These are phyloP conservation scores for Cynara cardunculus DNA, from an alignment of 129 eudicot species.

Conservation along the genomic window DNA sequence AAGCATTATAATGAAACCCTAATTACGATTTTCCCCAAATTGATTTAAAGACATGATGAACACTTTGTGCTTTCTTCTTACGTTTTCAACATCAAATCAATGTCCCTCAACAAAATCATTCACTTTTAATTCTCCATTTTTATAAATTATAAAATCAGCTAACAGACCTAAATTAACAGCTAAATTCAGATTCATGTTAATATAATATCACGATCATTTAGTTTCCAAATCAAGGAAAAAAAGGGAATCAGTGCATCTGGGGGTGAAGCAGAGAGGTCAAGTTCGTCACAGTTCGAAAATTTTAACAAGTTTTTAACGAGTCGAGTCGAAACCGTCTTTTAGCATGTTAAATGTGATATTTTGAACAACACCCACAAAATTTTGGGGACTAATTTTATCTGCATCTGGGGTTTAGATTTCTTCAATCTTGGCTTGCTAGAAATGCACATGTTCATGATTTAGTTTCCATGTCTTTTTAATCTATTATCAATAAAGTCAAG, in stretches of 20 bases:
- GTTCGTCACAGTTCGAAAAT: background rate
- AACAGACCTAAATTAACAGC: background rate
- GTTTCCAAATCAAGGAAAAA: background rate
- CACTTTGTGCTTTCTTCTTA: conserved; percentile 21
- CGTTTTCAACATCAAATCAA: conserved; percentile 17
- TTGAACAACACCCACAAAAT: no score
- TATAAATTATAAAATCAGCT: background rate
- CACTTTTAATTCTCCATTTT: background rate
- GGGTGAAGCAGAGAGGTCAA: background rate
- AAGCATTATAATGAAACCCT: conserved; percentile 24
- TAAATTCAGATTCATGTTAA: background rate
- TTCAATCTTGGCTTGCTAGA: no score
- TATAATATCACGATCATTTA: background rate
- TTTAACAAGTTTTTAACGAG: no score
- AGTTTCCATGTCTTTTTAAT: no score
- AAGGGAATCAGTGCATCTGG: background rate
- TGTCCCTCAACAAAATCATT: conserved; percentile 24
- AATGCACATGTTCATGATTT: no score
- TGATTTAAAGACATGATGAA: conserved; percentile 15
- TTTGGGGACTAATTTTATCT: no score
- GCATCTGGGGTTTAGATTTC: no score
- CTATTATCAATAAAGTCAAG: no score
- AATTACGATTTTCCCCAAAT: conserved; percentile 10
- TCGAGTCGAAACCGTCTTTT: background rate
- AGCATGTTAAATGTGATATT: no score